These are phyloP conservation scores for Stentor roeselii DNA, from an alignment of 73 alveolate genomes.

Conservation along the genomic window DNA sequence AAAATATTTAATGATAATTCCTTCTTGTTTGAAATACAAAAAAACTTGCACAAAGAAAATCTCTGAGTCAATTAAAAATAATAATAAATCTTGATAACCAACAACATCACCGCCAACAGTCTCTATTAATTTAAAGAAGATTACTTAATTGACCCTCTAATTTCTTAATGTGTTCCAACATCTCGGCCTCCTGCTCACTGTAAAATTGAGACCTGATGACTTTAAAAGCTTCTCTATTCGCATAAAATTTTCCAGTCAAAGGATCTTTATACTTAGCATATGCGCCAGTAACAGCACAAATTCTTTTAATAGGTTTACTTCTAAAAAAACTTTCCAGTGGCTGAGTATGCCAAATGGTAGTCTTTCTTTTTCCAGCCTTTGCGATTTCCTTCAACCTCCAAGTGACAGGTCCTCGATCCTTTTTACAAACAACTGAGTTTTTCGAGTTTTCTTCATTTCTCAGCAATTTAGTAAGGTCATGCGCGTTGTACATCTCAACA, in stretches of 20 bases:
- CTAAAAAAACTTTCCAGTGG: not conserved
- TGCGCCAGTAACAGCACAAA: not conserved
- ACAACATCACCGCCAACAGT: too few relatives aligned
- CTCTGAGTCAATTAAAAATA: too few relatives aligned
- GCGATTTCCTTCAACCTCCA: not conserved
- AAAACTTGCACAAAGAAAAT: too few relatives aligned
- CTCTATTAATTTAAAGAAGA: too few relatives aligned
- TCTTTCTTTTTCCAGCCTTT: not conserved
- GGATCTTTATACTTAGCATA: slow-evolving; percentile 6
- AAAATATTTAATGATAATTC: too few relatives aligned
- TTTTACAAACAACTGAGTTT: not conserved
- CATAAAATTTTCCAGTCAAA: not conserved
- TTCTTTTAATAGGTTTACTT: not conserved
- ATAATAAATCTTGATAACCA: too few relatives aligned
- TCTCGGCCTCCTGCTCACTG: not conserved
- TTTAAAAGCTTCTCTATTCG: not conserved
- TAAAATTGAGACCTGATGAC: not conserved
- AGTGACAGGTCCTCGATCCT: not conserved
- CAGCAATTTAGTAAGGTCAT: not conserved
- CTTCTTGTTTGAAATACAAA: too few relatives aligned
- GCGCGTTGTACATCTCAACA: slow-evolving; percentile 7
- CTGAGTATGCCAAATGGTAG: not conserved
- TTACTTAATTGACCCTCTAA: too few relatives aligned
- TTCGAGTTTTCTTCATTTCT: not conserved
- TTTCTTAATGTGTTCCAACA: too few relatives aligned